Base-by-base conservation (phyloP, 78 protist species). In the Ministeria vibrans region DNA sequence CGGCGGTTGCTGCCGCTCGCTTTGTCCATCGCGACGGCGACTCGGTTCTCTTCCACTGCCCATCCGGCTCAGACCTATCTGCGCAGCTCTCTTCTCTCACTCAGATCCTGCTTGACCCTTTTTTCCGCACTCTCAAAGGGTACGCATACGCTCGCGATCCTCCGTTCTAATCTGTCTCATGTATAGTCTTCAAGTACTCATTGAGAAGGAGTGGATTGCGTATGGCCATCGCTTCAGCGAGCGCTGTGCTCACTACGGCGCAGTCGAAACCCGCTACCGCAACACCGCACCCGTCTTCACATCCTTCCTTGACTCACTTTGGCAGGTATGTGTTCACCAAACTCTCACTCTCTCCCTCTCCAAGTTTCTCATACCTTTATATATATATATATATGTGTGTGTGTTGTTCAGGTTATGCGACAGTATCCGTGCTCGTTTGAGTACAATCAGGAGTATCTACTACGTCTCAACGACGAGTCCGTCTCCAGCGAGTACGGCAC, bases 181-280 rank as follows among this genome's bases (percentile, higher is more conserved):
- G 7, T 7, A 18, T 41, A 63, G 71, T 18, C 34, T 63, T 30
- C 13, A n/a, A 30, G 41, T 25, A 32, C 71, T 63, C 71, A 63
- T 63, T 1, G 71, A 63, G 13, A 63, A 63, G 15, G 71, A 63
- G 2, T 63, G 71, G 71, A 7, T 63, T 34, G 25, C 32, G 71
- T 63, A 34, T 63, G 71, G 71, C 34, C 71, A 63, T 32, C 71
- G 71, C 18, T 63, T 63, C 15, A 22, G 32, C 71, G 71, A 63
- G 25, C 71, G 71, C 7, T 41, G 34, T 41, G 34, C 42, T 7
- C 71, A 63, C 41, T 63, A 22, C 15, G 71, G 71, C 2, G 42
- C 71, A 2, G 9, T 41, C 13, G 71, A 41, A 4, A 63, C 34
- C 38, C 6, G 23, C 28, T 63, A 22, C 39, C 71, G 71, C 34